These are phyloP conservation scores for Neofusicoccum parvum DNA, from an alignment of 2,329 filamentous ascomycete genomes.

Conservation along the genomic window DNA sequence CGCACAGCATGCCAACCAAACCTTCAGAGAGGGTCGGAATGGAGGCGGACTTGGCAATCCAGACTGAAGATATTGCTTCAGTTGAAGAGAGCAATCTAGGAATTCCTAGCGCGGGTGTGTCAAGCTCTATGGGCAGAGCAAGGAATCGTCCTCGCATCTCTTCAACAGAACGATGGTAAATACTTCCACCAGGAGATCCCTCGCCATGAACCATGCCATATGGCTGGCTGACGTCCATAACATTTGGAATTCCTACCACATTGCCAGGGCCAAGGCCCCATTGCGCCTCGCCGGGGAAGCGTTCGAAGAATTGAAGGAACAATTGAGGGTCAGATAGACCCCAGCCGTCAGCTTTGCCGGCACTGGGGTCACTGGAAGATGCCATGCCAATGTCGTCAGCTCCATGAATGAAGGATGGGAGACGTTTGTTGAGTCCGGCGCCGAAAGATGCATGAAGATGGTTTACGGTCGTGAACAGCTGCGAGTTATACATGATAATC, in stretches of 20 bases:
- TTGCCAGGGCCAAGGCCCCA: slow-evolving; percentile 81
- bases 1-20: slow-evolving; percentile 78
- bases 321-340: slow-evolving; percentile 74
- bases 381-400: slow-evolving; percentile 75
- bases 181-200: slow-evolving; percentile 79
- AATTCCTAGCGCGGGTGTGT: slow-evolving; percentile 70
- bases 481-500: slow-evolving; percentile 82
- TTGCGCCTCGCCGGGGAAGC: slow-evolving; percentile 70
- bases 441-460: slow-evolving; percentile 79
- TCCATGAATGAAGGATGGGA: slow-evolving; percentile 80
- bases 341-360: slow-evolving; percentile 78
- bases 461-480: slow-evolving; percentile 76
- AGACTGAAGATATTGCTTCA: slow-evolving; percentile 77
- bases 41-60: slow-evolving; percentile 81
- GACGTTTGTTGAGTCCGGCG: slow-evolving; percentile 66
- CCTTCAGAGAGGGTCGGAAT: slow-evolving; percentile 74
- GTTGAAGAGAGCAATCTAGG: slow-evolving; percentile 71
- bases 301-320: slow-evolving; percentile 76
- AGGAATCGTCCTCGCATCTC: slow-evolving; percentile 80
- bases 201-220: slow-evolving; percentile 85
- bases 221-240: slow-evolving; percentile 86
- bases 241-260: slow-evolving; percentile 74
- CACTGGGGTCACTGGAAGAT: slow-evolving; percentile 79
- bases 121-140: slow-evolving; percentile 60
- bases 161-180: slow-evolving; percentile 73